Evolutionary conservation across 2,329 filamentous ascomycete species (phyloP), one percentile per base, ranked within the genome.

Genomic region (Cladosporium colombiae): DNA sequence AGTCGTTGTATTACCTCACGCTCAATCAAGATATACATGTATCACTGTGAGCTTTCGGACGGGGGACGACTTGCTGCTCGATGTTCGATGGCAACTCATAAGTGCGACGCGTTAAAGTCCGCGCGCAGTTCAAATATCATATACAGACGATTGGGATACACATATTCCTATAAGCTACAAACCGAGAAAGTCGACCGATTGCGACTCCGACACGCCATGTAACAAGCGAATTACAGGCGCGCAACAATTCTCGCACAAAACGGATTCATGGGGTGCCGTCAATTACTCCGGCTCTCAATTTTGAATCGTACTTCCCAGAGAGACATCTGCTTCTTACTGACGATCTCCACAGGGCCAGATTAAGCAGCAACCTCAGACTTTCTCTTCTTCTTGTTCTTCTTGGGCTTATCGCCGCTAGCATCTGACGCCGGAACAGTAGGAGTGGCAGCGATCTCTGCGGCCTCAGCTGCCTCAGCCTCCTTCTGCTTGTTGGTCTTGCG

Each of bases 351-450:
- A 23, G 25, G 18, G 29, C 23, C 33, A 63, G 31, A 27, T 63
- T 37, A 65, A 58, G 63, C 71, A 60, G 66, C 69, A 23, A 72
- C 72, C 52, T 68, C 71, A 70, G 75, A 76, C 67, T 70, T 73
- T 66, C 73, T 73, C 70, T 72, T 76, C 70, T 74, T 73, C 67
- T 74, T 72, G 68, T 73, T 72, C 68, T 73, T 71, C 66, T 73
- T 66, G 31, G 63, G 49, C 65, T 63, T 67, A 62, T 50, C 61
- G 21, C 58, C 56, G 58, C 64, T 56, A 23, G 29, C 64, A 57
- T 62, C 59, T 3, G 50, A 60, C 16, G 57, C 57, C 35, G 52
- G 33, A 11, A 58, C 64, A 10, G 46, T 69, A 44, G 65, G 65
- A 11, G 67, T 66, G 16, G 66, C 52, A 2, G 66, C 50, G 7